phyloP scores from a whole-genome alignment of 2,329 filamentous ascomycete species.

The Lecanoromycetidae sp. region DNA sequence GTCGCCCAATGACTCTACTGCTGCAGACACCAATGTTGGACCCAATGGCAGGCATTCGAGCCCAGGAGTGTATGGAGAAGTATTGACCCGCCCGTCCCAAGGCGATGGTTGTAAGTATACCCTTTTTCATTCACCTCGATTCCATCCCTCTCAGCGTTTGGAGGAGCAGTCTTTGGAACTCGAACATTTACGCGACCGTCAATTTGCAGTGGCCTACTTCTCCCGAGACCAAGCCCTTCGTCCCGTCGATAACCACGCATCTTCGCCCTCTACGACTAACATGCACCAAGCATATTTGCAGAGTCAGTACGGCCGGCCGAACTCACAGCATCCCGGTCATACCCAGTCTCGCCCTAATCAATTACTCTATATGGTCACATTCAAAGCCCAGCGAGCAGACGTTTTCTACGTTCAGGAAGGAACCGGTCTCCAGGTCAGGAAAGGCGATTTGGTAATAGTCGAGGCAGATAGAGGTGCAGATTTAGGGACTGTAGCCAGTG shows the following conservation, averaged over 20 bases:
- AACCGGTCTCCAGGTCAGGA: constrained; percentile 78
- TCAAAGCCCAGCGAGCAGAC: constrained; percentile 91
- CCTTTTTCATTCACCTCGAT: constrained; percentile 26
- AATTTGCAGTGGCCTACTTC: constrained; percentile 35
- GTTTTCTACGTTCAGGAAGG: constrained; percentile 96
- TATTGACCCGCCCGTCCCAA: constrained; percentile 26
- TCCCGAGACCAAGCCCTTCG: constrained; percentile 28
- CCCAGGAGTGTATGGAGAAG: constrained; percentile 28
- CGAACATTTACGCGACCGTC: constrained; percentile 30
- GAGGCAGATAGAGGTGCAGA: constrained; percentile 95
- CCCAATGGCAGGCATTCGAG: constrained; percentile 28
- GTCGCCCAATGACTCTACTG: constrained; percentile 17
- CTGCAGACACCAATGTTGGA: constrained; percentile 11
- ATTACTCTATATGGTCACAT: constrained; percentile 76
- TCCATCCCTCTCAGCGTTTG: constrained; percentile 23
- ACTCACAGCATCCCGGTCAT: constrained; percentile 20
- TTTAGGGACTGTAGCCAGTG: constrained; percentile 79
- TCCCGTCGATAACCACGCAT: constrained; percentile 22
- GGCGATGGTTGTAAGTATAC: constrained; percentile 34
- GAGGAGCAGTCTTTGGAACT: constrained; percentile 26
- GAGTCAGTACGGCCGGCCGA: constrained; percentile 17
- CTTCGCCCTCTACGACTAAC: constrained; percentile 15
- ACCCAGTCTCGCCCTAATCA: constrained; percentile 53
- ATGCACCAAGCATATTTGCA: constrained; percentile 18
- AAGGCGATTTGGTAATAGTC: constrained; percentile 89